Base-by-base conservation (phyloP, 345 rosid genomes). In the Salix arbutifolia region DNA sequence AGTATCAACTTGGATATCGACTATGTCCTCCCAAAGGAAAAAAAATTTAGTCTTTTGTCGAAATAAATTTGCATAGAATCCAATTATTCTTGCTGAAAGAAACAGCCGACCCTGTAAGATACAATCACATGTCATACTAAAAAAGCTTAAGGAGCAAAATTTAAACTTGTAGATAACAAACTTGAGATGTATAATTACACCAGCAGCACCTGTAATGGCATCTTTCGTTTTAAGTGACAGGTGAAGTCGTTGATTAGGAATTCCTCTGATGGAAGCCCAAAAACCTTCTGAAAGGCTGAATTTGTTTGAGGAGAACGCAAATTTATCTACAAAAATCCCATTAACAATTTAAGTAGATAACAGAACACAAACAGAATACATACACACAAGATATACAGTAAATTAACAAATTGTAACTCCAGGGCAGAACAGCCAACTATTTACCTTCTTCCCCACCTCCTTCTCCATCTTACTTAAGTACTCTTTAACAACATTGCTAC, bases 11-110 rank as follows among this genome's bases (percentile, higher is more conserved):
- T 90, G 90, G 81, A 96, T 90, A 31, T 90, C 97, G 74, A 92
- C 99, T 33, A 92, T 89, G 84, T 95, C 98, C 85, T 91, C 97
- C 99, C 99, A 96, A 67, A 96, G 91, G 84, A 96, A 93, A 84
- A 91, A 96, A 79, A 96, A 96, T 70, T 90, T 96, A 73, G 98
- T 96, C 87, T 86, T 93, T 75, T 81, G 96, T 52, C 99, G 94
- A 81, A 96, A 96, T 80, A 96, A 83, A 79, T 94, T 96, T 73
- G 99, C 89, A 76, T 91, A 86, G 83, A 91, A 96, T 70, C 99
- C 99, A 84, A 96, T 91, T 65, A 91, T 91, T 83, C 98, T 89
- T 70, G 98, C 90, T 21, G 99, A 96, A 33, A 96, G 88, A 85
- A 95, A 96, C 69, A 93, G 87, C 48, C 97, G 98, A 75, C 98